phyloP scores from a whole-genome alignment of 1,139 yeast genomes.

The Arxiozyma bovina region DNA sequence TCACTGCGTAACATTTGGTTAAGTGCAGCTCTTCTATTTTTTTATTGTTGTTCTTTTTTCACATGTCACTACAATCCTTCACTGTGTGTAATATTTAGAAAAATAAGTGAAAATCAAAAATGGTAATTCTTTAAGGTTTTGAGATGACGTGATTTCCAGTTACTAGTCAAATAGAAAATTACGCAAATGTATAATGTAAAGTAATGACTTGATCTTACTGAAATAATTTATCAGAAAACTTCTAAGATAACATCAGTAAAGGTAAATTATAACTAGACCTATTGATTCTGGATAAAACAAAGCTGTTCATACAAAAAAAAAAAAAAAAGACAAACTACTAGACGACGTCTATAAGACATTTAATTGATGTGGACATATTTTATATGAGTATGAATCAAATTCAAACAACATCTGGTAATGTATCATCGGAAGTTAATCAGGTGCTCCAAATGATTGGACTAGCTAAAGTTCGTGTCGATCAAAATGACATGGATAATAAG shows the following conservation, averaged over 20 bases:
- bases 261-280: too few species aligned
- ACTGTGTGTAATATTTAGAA: too few species aligned
- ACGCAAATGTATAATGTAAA: too few species aligned
- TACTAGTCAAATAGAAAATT: too few species aligned
- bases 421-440: background rate
- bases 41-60: too few species aligned
- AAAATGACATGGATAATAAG: too few species aligned
- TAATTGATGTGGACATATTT: background rate
- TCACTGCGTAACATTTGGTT: background rate
- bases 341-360: background rate
- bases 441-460: background rate
- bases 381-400: background rate
- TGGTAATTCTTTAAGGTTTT: background rate
- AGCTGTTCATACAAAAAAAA: too few species aligned
- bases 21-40: too few species aligned
- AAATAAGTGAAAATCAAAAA: background rate
- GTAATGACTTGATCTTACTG: background rate
- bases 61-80: too few species aligned
- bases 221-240: background rate
- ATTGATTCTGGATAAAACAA: too few species aligned
- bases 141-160: background rate
- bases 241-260: too few species aligned
- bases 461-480: background rate
- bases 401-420: background rate
- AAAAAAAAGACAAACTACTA: too few species aligned